Evolutionary conservation across 179 eudicot species (phyloP).

Genomic region (Camellia oleifera): DNA sequence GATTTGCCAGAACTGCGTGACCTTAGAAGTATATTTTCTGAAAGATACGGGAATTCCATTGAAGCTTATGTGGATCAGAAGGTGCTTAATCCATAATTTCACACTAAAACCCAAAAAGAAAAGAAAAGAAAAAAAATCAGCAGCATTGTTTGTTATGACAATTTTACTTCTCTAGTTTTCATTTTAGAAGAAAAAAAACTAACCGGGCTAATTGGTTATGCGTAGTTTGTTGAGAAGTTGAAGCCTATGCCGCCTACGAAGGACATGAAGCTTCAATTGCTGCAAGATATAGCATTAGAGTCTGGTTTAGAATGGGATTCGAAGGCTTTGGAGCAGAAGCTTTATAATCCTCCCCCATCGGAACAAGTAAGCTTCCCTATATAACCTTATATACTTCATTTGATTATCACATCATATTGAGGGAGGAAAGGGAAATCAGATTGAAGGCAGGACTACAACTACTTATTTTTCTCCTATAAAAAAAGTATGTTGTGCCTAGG

Average conservation of each 20-base stretch:
- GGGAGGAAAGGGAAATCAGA: too few relatives aligned
- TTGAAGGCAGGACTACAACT: too few relatives aligned
- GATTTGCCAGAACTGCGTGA: conserved; percentile 85
- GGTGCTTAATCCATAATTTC: conserved; percentile 33
- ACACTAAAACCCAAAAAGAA: background rate
- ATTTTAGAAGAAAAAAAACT: background rate
- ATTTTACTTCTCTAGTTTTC: background rate
- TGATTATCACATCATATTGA: background rate
- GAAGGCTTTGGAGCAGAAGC: conserved; percentile 50
- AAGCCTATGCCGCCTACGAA: conserved; percentile 49
- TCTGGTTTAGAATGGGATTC: conserved; percentile 59
- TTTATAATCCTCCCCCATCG: conserved; percentile 26
- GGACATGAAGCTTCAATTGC: conserved; percentile 64
- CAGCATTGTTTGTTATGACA: background rate
- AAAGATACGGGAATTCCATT: conserved; percentile 55
- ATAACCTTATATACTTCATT: background rate
- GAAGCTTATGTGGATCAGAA: conserved; percentile 56
- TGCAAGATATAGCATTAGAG: conserved; percentile 67
- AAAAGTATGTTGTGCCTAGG: too few relatives aligned
- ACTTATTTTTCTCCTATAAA: too few relatives aligned
- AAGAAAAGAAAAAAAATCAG: background rate
- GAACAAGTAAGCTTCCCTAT: conserved; percentile 28
- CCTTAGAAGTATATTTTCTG: conserved; percentile 55
- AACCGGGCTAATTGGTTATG: conserved; percentile 2
- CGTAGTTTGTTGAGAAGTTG: conserved; percentile 62